Evolutionary conservation across 352 stramenopile species (phyloP).

Genomic region (Globisporangium camurandrum): DNA sequence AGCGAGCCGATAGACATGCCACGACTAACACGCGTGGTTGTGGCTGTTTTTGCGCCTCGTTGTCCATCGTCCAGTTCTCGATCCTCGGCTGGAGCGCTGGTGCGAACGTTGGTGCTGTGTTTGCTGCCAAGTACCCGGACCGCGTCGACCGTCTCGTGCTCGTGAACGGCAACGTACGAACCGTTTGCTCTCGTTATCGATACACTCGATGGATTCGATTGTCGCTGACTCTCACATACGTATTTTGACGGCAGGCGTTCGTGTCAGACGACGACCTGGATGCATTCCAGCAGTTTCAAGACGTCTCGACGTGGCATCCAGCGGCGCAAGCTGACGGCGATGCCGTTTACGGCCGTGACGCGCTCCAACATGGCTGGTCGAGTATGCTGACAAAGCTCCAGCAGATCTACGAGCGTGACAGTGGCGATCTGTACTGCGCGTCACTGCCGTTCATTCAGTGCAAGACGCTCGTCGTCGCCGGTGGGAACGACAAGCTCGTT

Average conservation of each 20-base stretch:
- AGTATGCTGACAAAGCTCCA: conserved; percentile 49
- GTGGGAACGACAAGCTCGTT: conserved; percentile 55
- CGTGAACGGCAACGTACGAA: conserved; percentile 70
- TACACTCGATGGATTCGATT: too few species aligned
- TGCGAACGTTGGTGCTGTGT: conserved; percentile 61
- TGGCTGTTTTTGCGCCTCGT: too few species aligned
- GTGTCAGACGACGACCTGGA: conserved; percentile 67
- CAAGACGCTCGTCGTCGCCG: conserved; percentile 76
- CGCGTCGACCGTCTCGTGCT: conserved; percentile 64
- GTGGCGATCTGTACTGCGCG: conserved; percentile 67
- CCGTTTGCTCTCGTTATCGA: neutral
- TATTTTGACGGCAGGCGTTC: conserved; percentile 41
- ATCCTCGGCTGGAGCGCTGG: conserved; percentile 71
- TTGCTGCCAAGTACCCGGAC: conserved; percentile 61
- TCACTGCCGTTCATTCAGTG: conserved; percentile 62
- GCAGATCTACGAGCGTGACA: conserved; percentile 33
- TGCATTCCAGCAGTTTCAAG: conserved; percentile 34
- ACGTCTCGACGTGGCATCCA: conserved; percentile 47
- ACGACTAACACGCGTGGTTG: too few species aligned
- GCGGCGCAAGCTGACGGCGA: conserved; percentile 35
- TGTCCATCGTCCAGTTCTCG: conserved; percentile 45
- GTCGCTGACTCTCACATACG: too few species aligned
- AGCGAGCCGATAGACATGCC: too few species aligned
- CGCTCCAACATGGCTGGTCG: conserved; percentile 51
- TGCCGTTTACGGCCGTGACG: conserved; percentile 44